Conservation (phyloP, 2,329 filamentous ascomycete species). For the Fusarium oligoseptatum region DNA sequence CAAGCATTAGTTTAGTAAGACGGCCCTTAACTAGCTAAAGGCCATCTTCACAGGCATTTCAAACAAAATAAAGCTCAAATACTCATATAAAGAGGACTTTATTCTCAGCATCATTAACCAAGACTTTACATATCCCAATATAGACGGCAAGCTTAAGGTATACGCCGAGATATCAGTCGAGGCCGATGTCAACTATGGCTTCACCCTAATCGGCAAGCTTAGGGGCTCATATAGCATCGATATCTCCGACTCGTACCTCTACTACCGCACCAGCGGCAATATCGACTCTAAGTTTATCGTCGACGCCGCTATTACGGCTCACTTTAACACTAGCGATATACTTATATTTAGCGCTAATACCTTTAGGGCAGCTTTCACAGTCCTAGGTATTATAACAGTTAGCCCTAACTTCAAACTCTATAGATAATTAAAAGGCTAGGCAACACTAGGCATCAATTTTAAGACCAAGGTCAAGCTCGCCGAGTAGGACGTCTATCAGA, state of each 20-base stretch:
- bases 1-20: conserved; percentile 53
- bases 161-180: conserved; percentile 36
- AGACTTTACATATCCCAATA: conserved; percentile 36
- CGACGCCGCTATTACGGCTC: conserved; percentile 40
- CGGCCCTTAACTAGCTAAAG: conserved; percentile 49
- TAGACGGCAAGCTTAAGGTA: conserved; percentile 30
- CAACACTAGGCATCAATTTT: conserved; percentile 41
- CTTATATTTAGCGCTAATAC: conserved; percentile 42
- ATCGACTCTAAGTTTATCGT: conserved; percentile 44
- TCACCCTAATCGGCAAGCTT: conserved; percentile 46
- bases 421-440: conserved; percentile 36
- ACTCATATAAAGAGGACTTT: conserved; percentile 41
- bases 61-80: conserved; percentile 46
- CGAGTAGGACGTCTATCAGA: conserved; percentile 40
- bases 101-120: conserved; percentile 43
- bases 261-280: conserved; percentile 44
- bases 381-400: conserved; percentile 50
- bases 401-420: conserved; percentile 48
- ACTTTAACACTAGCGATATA: conserved; percentile 34
- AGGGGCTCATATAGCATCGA: conserved; percentile 30
- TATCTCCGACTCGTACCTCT: conserved; percentile 44
- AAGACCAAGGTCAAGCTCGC: conserved; percentile 46
- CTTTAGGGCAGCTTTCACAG: conserved; percentile 46
- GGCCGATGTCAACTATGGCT: conserved; percentile 46
- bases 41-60: conserved; percentile 11